Evolutionary conservation across 331 rosid species (phyloP).

Genomic region (Prunus yedoensis): DNA sequence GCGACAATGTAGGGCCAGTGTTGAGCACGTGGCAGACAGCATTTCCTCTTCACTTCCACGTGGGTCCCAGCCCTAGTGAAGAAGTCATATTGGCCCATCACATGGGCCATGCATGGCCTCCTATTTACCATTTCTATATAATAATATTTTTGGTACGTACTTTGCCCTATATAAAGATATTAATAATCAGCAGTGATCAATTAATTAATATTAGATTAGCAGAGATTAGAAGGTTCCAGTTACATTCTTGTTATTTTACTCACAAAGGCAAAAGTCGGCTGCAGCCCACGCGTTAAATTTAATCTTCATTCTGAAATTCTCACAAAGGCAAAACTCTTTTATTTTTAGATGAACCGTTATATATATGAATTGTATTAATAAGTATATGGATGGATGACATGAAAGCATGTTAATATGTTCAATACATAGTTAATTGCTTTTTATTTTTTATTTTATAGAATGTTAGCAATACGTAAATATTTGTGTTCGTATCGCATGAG

Average conservation of each 20-base stretch:
- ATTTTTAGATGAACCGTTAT: not conserved
- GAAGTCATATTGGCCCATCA: slow-evolving; percentile 47
- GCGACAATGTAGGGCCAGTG: slow-evolving; percentile 80
- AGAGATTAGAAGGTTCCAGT: not conserved
- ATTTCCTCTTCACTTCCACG: slow-evolving; percentile 35
- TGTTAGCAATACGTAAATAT: too few relatives aligned
- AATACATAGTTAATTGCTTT: too few relatives aligned
- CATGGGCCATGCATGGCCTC: slow-evolving; percentile 43
- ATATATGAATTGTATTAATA: not conserved
- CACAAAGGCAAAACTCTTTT: not conserved
- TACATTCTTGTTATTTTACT: not conserved
- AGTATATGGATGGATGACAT: not conserved
- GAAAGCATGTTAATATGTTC: not conserved
- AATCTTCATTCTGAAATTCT: not conserved
- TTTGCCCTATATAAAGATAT: not conserved
- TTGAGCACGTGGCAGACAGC: slow-evolving; percentile 96
- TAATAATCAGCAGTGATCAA: not conserved
- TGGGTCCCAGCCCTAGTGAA: slow-evolving; percentile 51
- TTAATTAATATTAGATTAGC: not conserved
- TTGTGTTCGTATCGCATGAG: too few relatives aligned
- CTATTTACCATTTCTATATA: not conserved
- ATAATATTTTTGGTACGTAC: not conserved
- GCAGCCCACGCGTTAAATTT: not conserved
- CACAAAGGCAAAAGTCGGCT: not conserved
- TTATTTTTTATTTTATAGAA: too few relatives aligned